Base-by-base conservation (phyloP, 225 moss, liverwort and hornwort species). In the Polytrichum formosum region DNA sequence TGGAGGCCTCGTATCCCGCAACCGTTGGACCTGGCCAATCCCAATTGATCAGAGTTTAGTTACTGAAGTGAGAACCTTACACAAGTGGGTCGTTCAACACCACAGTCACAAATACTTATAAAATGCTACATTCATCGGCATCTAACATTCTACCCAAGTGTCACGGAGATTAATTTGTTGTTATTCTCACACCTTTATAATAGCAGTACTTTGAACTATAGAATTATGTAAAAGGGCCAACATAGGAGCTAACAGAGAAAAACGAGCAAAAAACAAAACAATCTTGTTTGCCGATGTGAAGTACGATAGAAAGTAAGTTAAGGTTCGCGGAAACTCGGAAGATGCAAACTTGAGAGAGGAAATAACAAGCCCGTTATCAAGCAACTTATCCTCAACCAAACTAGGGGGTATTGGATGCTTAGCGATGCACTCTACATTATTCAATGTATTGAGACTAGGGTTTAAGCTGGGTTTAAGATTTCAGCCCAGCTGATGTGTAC, bases 1-100 rank as follows among this genome's bases (percentile, higher is more conserved):
- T 46, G 85, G 91, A 54, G 80, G 85, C 76, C 97, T 89, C 63
- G 82, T 85, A 78, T 98, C 97, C 63, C 91, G 92, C 79, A 98
- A 70, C 67, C 79, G 78, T 26, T 80, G 78, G 28, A 87, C 86
- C 96, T 96, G 86, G 46, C 80, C 56, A 78, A 46, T 35, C 35
- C 35, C 35, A 35, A 35, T 9, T 35, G 35, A 9, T 16, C 13
- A 46, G 4, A 13, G 46, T 13, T 46, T 46, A 13, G 46, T 46
- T 46, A 46, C 46, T 13, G 46, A 46, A 46, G 46, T 1, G 46
- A 10, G 46, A 46, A 46, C 46, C 46, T 46, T 16, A 46, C 46
- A 46, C 46, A 46, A 46, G 46, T 46, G 46, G 46, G 46, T 46
- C 46, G 13, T 16, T 46, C 46, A 46, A 46, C 46, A 16, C 46